phyloP scores from a whole-genome alignment of 768 basidiomycete genomes.

The Cystofilobasidium ferigula region DNA sequence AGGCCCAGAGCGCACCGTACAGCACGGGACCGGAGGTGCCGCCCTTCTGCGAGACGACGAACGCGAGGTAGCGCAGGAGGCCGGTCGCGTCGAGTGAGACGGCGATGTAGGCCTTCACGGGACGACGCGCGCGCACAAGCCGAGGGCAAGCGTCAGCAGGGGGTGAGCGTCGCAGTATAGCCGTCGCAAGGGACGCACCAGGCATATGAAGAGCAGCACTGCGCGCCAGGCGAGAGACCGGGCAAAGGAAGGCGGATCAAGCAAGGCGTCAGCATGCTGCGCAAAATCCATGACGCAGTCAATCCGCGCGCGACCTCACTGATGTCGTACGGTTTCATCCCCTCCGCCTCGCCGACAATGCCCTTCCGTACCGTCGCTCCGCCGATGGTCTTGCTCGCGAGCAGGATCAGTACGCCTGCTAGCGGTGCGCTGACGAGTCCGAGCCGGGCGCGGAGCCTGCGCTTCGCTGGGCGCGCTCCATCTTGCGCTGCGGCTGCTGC shows the following conservation, averaged over 20 bases:
- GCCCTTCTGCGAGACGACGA: slow-evolving; percentile 73
- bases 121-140: too few species aligned
- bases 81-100: slow-evolving; percentile 85
- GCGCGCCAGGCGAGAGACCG: neutral
- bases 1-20: slow-evolving; percentile 68
- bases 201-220: slow-evolving; percentile 74
- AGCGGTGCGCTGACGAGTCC: slow-evolving; percentile 40
- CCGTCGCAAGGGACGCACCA: too few species aligned
- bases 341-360: slow-evolving; percentile 59
- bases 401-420: slow-evolving; percentile 41
- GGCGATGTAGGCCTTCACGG: slow-evolving; percentile 85
- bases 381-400: slow-evolving; percentile 39
- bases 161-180: too few species aligned
- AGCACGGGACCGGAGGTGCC: slow-evolving; percentile 59
- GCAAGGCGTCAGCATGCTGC: neutral
- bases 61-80: slow-evolving; percentile 71
- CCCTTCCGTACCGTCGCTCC: slow-evolving; percentile 54
- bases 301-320: slow-evolving; percentile 32
- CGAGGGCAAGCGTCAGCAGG: too few species aligned
- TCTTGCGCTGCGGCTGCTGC: neutral
- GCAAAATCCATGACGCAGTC: too few species aligned
- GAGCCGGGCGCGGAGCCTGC: slow-evolving; percentile 29
- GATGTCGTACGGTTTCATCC: slow-evolving; percentile 82
- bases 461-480: slow-evolving; percentile 16
- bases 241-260: neutral